phyloP scores from a whole-genome alignment of 2,329 filamentous ascomycete species.

The Fusarium metavorans region DNA sequence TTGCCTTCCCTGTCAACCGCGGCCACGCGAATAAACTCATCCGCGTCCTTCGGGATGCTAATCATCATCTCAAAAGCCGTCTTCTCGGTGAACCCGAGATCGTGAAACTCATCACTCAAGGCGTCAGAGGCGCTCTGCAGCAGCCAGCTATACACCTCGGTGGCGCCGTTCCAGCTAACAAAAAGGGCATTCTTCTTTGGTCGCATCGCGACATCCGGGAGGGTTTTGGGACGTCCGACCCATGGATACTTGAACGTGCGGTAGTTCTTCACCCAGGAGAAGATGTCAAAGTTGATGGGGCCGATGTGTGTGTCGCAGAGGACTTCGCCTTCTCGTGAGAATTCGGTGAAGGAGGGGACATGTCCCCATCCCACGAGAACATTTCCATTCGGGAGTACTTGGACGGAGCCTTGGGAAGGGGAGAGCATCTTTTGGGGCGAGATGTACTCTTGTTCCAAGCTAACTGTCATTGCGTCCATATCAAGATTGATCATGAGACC shows the following conservation, averaged over 20 bases:
- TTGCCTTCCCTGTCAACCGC: conserved; percentile 34
- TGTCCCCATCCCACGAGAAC: conserved; percentile 69
- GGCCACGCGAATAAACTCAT: conserved; percentile 35
- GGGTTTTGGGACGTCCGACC: conserved; percentile 57
- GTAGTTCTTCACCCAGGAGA: conserved; percentile 62
- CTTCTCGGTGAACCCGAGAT: conserved; percentile 28
- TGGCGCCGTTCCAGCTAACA: conserved; percentile 68
- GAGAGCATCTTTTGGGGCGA: conserved; percentile 60
- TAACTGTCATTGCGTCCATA: conserved; percentile 27
- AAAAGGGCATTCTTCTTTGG: conserved; percentile 49
- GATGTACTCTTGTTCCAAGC: conserved; percentile 58
- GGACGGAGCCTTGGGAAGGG: conserved; percentile 56
- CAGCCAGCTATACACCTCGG: conserved; percentile 59
- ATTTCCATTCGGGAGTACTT: conserved; percentile 65
- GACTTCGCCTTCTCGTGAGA: conserved; percentile 59
- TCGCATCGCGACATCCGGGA: conserved; percentile 41
- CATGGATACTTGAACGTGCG: conserved; percentile 66
- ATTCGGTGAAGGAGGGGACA: conserved; percentile 60
- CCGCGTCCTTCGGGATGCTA: conserved; percentile 20
- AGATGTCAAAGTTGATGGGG: conserved; percentile 49
- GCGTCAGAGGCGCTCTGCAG: conserved; percentile 36
- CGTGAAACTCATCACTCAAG: conserved; percentile 10
- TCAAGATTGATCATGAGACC: conserved; percentile 45
- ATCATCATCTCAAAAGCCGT: conserved; percentile 39
- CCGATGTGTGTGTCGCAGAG: conserved; percentile 66